Evolutionary conservation across 768 basidiomycete genomes (phyloP).

Genomic region (Podaxis rugospora): DNA sequence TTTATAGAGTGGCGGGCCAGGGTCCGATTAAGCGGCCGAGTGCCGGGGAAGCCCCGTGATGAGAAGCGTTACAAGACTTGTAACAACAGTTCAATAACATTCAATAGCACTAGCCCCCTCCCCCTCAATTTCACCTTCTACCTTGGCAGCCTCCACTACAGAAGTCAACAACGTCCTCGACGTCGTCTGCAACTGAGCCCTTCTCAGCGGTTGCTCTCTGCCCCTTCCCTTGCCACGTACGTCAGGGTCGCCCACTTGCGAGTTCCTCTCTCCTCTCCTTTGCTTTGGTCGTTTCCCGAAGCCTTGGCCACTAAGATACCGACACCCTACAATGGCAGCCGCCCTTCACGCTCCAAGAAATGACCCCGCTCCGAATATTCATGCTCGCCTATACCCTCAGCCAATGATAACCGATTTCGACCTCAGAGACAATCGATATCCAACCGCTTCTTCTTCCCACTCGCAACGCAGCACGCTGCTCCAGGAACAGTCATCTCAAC

Average conservation of each 20-base stretch:
- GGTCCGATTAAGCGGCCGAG: slow-evolving; percentile 6
- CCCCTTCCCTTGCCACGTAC: not conserved
- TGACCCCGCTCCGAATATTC: slow-evolving; percentile 31
- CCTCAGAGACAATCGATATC: slow-evolving; percentile 61
- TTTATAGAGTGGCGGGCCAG: not conserved
- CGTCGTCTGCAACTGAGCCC: slow-evolving; percentile 9
- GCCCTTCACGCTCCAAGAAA: slow-evolving; percentile 43
- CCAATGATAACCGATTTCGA: slow-evolving; percentile 57
- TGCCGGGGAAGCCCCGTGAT: slow-evolving; percentile 4
- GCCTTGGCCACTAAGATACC: slow-evolving; percentile 2
- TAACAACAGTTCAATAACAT: not conserved
- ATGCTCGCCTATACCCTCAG: slow-evolving; percentile 41
- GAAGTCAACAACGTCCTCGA: slow-evolving; percentile 5
- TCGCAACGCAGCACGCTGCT: slow-evolving; percentile 10
- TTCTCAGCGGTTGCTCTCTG: not conserved
- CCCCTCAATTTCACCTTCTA: not conserved
- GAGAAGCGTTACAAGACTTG: slow-evolving; percentile 3
- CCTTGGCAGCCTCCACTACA: slow-evolving; percentile 2
- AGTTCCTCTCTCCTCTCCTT: not conserved
- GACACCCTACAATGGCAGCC: slow-evolving; percentile 40
- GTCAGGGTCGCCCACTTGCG: slow-evolving; percentile 4
- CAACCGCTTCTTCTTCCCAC: slow-evolving; percentile 29
- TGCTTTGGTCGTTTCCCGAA: slow-evolving; percentile 3
- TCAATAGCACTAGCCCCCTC: not conserved
- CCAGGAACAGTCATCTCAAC: not conserved